These are phyloP conservation scores for Globisporangium okanoganense DNA, from an alignment of 352 stramenopile species.

Conservation along the genomic window DNA sequence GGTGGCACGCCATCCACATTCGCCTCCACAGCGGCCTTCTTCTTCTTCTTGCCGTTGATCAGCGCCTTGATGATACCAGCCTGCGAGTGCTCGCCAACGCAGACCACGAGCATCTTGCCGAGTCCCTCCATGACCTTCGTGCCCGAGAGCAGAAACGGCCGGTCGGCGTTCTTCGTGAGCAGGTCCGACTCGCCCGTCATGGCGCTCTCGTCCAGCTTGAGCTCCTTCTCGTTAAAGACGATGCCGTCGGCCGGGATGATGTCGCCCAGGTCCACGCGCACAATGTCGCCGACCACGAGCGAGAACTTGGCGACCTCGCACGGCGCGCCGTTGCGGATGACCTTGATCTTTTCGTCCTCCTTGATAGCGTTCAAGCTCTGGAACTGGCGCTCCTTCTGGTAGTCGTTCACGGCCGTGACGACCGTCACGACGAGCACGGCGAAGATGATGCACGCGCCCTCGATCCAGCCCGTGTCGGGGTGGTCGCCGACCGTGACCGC, in stretches of 20 bases:
- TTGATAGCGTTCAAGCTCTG: slow-evolving; percentile 73
- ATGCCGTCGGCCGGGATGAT: slow-evolving; percentile 89
- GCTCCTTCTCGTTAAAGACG: slow-evolving; percentile 77
- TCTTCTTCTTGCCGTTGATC: slow-evolving; percentile 76
- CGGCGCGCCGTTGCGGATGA: slow-evolving; percentile 55
- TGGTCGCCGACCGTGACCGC: slow-evolving; percentile 49
- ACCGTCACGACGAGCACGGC: slow-evolving; percentile 86
- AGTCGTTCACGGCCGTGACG: slow-evolving; percentile 88
- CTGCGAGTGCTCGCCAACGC: slow-evolving; percentile 88
- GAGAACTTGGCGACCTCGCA: slow-evolving; percentile 66
- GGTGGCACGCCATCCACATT: slow-evolving; percentile 11
- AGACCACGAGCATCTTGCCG: slow-evolving; percentile 89
- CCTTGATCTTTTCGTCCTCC: slow-evolving; percentile 78
- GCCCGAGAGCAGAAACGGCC: slow-evolving; percentile 89
- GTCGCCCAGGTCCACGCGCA: slow-evolving; percentile 81
- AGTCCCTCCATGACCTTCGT: slow-evolving; percentile 91
- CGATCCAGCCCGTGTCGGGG: slow-evolving; percentile 71
- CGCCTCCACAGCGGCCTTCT: slow-evolving; percentile 28
- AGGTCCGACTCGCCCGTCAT: slow-evolving; percentile 91
- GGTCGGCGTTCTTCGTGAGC: slow-evolving; percentile 63
- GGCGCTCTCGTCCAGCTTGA: slow-evolving; percentile 88
- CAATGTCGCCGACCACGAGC: slow-evolving; percentile 89
- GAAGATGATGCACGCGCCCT: slow-evolving; percentile 87
- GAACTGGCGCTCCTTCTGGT: slow-evolving; percentile 91
- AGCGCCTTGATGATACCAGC: slow-evolving; percentile 87